Evolutionary conservation across 208 protist genomes (phyloP).

Genomic region (Angomonas ambiguus): DNA sequence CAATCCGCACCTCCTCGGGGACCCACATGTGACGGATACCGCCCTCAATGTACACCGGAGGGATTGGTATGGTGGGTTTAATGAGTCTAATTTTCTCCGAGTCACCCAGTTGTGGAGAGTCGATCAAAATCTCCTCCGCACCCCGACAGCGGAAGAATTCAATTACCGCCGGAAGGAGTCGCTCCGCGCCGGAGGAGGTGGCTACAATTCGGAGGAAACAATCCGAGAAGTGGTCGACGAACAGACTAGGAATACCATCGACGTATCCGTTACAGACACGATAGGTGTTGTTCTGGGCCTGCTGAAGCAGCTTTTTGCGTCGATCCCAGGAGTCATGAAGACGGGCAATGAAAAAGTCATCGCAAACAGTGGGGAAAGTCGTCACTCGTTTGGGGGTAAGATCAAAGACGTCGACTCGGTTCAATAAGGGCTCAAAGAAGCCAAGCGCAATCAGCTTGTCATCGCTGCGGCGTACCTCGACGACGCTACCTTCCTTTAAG

Average conservation of each 20-base stretch:
- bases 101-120: slow-evolving; percentile 57
- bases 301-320: slow-evolving; percentile 42
- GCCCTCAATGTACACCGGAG: slow-evolving; percentile 57
- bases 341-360: slow-evolving; percentile 74
- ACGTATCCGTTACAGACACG: slow-evolving; percentile 68
- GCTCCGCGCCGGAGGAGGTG: slow-evolving; percentile 62
- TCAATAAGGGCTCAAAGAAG: slow-evolving; percentile 68
- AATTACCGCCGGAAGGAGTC: slow-evolving; percentile 59
- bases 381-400: slow-evolving; percentile 29
- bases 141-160: slow-evolving; percentile 65
- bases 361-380: slow-evolving; percentile 63
- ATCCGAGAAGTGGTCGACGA: slow-evolving; percentile 78
- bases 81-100: slow-evolving; percentile 38
- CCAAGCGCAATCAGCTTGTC: slow-evolving; percentile 57
- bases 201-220: slow-evolving; percentile 73
- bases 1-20: slow-evolving; percentile 19
- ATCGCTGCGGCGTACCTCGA: slow-evolving; percentile 65
- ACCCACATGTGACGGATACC: slow-evolving; percentile 73
- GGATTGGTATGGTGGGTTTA: slow-evolving; percentile 42
- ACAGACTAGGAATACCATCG: slow-evolving; percentile 73
- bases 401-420: slow-evolving; percentile 77
- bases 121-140: slow-evolving; percentile 69
- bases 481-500: slow-evolving; percentile 45
- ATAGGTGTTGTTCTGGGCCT: slow-evolving; percentile 62
- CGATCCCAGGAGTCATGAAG: slow-evolving; percentile 57